These are phyloP conservation scores for Xylaria digitata DNA, from an alignment of 2,329 filamentous ascomycete species.

Conservation along the genomic window DNA sequence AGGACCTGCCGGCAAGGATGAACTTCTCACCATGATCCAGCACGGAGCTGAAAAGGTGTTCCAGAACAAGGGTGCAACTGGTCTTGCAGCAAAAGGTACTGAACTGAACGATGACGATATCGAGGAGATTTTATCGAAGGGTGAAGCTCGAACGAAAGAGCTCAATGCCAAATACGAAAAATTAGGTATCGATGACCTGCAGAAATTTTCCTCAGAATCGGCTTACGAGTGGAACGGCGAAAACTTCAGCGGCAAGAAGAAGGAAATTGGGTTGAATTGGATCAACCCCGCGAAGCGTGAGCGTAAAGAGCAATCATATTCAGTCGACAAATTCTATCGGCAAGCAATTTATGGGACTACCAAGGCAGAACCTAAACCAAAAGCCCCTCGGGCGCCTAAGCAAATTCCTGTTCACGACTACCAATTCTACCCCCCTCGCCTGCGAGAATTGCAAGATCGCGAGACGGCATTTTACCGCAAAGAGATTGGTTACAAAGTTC, in stretches of 20 bases:
- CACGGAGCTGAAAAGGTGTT: constrained; percentile 98
- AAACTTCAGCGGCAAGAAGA: constrained; percentile 91
- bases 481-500: constrained; percentile 94
- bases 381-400: constrained; percentile 94
- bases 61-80: constrained; percentile 74
- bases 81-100: constrained; percentile 68
- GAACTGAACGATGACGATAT: constrained; percentile 89
- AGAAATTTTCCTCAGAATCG: constrained; percentile 97
- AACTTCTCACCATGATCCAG: constrained; percentile 97
- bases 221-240: constrained; percentile 99
- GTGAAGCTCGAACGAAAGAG: constrained; percentile 88
- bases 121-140: constrained; percentile 85
- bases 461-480: constrained; percentile 97
- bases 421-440: constrained; percentile 89
- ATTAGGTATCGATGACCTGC: constrained; percentile 93
- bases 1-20: constrained; percentile 93
- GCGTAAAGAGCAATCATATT: constrained; percentile 97
- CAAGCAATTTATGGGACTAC: constrained; percentile 83
- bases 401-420: constrained; percentile 94
- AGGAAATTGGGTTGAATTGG: constrained; percentile 93
- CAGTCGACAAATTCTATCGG: constrained; percentile 98
- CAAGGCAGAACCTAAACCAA: constrained; percentile 86
- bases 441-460: constrained; percentile 91
- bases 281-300: constrained; percentile 99
- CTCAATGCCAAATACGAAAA: constrained; percentile 96